These are phyloP conservation scores for Colletotrichum karsti DNA, from an alignment of 2,329 filamentous ascomycete genomes.

Conservation along the genomic window DNA sequence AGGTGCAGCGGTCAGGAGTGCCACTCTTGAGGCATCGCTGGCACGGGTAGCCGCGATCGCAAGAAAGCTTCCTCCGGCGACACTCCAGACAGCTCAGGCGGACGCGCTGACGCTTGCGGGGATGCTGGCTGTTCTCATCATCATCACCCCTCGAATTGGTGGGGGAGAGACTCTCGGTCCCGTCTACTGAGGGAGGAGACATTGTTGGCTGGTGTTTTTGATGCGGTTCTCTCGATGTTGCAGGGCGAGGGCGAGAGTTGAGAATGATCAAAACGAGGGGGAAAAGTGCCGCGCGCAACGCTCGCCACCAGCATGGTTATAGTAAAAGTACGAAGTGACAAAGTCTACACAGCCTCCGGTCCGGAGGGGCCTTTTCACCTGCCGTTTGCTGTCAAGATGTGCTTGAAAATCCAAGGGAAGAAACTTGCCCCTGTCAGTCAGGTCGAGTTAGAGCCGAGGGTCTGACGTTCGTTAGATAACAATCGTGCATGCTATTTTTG, in stretches of 20 bases:
- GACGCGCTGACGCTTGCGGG: constrained; percentile 67
- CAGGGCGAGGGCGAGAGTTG: not conserved
- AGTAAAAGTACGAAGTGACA: constrained; percentile 27
- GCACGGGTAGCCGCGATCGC: constrained; percentile 68
- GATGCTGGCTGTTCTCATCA: constrained; percentile 40
- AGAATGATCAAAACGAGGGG: constrained; percentile 22
- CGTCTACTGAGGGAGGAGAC: constrained; percentile 36
- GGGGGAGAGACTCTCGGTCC: constrained; percentile 29
- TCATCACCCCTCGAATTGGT: constrained; percentile 31
- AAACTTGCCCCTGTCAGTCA: constrained; percentile 26
- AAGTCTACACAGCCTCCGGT: constrained; percentile 18
- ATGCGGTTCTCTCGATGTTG: not conserved
- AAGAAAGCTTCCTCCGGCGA: constrained; percentile 67
- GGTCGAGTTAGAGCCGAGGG: constrained; percentile 11
- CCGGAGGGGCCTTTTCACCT: constrained; percentile 19
- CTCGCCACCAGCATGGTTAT: constrained; percentile 24
- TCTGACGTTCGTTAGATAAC: not conserved
- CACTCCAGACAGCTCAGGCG: constrained; percentile 69
- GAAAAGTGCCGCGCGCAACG: not conserved
- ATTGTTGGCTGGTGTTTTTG: constrained; percentile 9
- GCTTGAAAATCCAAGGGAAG: constrained; percentile 21
- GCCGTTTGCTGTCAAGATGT: constrained; percentile 25
- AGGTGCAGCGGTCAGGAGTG: constrained; percentile 67
- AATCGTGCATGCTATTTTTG: not conserved
- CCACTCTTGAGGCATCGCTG: constrained; percentile 70